Evolutionary conservation across 2,329 filamentous ascomycete species (phyloP).

Genomic region (Talaromyces sp.): DNA sequence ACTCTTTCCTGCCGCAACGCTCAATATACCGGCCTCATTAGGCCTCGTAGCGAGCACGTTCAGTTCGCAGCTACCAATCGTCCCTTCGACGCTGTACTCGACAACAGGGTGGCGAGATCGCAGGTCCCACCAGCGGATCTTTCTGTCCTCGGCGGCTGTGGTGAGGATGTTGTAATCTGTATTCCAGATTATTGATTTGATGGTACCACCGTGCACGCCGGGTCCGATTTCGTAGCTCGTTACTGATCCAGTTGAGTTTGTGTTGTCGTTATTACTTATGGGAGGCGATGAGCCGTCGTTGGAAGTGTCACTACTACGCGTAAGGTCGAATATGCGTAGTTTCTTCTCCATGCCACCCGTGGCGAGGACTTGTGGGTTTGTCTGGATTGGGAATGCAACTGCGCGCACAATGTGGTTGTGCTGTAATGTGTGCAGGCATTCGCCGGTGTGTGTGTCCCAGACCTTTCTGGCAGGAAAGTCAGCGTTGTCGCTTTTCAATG

Average conservation of each 20-base stretch:
- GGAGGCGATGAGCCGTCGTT: conserved; percentile 24
- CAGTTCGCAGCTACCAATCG: conserved; percentile 90
- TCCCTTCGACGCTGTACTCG: conserved; percentile 73
- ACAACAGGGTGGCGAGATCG: conserved; percentile 71
- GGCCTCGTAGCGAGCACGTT: conserved; percentile 62
- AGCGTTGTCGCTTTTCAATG: neutral
- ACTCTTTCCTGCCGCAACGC: conserved; percentile 89
- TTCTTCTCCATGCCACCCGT: conserved; percentile 97
- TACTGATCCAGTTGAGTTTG: conserved; percentile 33
- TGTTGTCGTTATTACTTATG: conserved; percentile 21
- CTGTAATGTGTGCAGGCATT: conserved; percentile 79
- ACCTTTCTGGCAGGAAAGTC: conserved; percentile 63
- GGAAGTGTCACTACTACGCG: conserved; percentile 48
- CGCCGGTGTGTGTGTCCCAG: conserved; percentile 95
- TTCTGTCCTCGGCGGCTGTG: conserved; percentile 86
- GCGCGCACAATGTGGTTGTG: conserved; percentile 95
- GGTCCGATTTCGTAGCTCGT: conserved; percentile 83
- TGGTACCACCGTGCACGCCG: conserved; percentile 77
- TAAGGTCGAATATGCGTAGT: conserved; percentile 86
- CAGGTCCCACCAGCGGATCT: conserved; percentile 91
- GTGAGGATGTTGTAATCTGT: conserved; percentile 82
- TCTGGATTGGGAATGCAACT: conserved; percentile 80
- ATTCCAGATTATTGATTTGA: conserved; percentile 96
- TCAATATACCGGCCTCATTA: conserved; percentile 69
- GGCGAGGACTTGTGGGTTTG: conserved; percentile 74